These are phyloP conservation scores for Monotropa hypopitys DNA, from an alignment of 179 eudicot species.

Conservation along the genomic window DNA sequence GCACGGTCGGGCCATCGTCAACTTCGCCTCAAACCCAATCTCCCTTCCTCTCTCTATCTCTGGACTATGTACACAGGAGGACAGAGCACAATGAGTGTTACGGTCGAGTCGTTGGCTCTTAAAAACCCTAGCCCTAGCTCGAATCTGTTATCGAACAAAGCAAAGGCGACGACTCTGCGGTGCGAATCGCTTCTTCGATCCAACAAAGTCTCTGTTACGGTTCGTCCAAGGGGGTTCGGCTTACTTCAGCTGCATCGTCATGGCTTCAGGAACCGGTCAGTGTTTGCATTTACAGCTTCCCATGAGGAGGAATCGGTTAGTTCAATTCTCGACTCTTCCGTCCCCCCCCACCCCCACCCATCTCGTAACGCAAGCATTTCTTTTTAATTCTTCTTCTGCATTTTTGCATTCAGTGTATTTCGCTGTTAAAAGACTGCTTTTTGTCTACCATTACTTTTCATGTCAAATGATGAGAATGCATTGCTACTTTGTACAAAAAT, in stretches of 20 bases:
- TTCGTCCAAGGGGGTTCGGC: conserved; percentile 5
- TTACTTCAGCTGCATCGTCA: conserved; percentile 2
- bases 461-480: too few relatives aligned
- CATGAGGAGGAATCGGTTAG: conserved; percentile 43
- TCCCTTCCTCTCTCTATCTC: too few relatives aligned
- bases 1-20: too few relatives aligned
- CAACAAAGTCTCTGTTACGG: not conserved
- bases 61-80: not conserved
- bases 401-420: not conserved
- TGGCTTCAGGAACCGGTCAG: conserved; percentile 10
- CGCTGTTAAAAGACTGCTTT: not conserved
- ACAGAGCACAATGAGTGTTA: conserved; percentile 1
- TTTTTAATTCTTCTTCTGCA: too few relatives aligned
- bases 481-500: too few relatives aligned
- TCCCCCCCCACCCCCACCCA: too few relatives aligned
- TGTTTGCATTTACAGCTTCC: conserved; percentile 36
- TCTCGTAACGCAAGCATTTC: too few relatives aligned
- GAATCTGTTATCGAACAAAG: not conserved
- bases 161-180: not conserved
- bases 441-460: too few relatives aligned
- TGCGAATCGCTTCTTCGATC: conserved; percentile 1
- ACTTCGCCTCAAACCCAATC: too few relatives aligned
- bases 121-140: conserved; percentile 7
- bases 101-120: not conserved
- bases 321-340: not conserved